A percentile compares a stretch with the other conserved stretches of the same genome.
These are phyloP conservation scores for Bimuria novae-zelandiae DNA, from an alignment of 2,329 filamentous ascomycete species.

Conservation along the genomic window DNA sequence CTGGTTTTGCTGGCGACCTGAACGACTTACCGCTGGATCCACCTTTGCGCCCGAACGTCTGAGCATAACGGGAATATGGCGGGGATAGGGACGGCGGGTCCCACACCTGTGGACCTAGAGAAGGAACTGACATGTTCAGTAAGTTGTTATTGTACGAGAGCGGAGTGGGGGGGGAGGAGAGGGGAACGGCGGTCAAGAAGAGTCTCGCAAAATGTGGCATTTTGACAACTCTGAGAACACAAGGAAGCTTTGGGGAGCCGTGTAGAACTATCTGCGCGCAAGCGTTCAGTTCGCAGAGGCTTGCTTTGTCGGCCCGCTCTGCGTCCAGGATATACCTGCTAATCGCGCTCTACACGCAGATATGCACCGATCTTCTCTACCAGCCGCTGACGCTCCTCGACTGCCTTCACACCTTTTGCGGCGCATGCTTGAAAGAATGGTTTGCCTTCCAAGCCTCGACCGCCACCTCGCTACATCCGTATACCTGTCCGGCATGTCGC, in stretches of 20 bases:
- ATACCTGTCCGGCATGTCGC: conserved; percentile 92
- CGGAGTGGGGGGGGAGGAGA: conserved; percentile 17
- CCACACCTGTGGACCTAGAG: conserved; percentile 71
- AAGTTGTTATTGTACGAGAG: conserved; percentile 50
- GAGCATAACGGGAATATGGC: conserved; percentile 34
- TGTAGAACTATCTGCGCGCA: not conserved
- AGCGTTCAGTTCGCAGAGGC: not conserved
- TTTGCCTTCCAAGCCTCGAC: conserved; percentile 77
- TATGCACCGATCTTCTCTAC: conserved; percentile 93
- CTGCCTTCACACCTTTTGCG: conserved; percentile 95
- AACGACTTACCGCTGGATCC: conserved; percentile 2
- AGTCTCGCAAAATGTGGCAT: not conserved
- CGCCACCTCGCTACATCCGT: conserved; percentile 61
- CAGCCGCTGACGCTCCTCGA: conserved; percentile 90
- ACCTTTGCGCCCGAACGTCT: not conserved
- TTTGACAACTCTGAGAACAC: too few species aligned
- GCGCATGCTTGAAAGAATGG: conserved; percentile 94
- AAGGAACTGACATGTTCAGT: conserved; percentile 95
- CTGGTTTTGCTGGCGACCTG: conserved; percentile 22
- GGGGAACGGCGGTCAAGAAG: not conserved
- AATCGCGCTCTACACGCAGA: conserved; percentile 59
- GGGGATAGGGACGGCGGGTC: conserved; percentile 41
- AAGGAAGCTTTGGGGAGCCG: not conserved
- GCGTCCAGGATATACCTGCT: conserved; percentile 25
- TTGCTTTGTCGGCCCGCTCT: not conserved